Evolutionary conservation across 2,329 filamentous ascomycete genomes (phyloP).

Genomic region (Lasiodiplodia theobromae): DNA sequence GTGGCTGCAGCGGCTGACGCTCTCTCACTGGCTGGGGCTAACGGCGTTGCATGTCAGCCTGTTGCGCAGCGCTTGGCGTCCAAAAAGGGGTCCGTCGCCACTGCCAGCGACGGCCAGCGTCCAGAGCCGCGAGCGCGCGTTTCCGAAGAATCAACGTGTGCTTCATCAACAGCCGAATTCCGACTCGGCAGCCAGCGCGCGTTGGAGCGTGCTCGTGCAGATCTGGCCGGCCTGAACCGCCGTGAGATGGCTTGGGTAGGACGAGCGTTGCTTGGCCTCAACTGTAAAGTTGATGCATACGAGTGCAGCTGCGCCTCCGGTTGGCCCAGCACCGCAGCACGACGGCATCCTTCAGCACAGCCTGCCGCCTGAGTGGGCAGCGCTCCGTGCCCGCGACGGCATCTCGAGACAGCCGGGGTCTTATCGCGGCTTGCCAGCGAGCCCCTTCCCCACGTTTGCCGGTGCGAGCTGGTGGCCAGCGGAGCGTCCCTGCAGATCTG

Average conservation of each 20-base stretch:
- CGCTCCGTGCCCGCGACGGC: slow-evolving; percentile 11
- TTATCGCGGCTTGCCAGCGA: slow-evolving; percentile 15
- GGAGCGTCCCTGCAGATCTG: slow-evolving; percentile 25
- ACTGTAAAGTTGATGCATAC: slow-evolving; percentile 7
- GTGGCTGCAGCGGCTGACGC: slow-evolving; percentile 11
- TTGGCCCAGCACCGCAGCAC: not conserved
- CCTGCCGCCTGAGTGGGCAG: not conserved
- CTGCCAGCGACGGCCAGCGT: not conserved
- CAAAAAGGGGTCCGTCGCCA: slow-evolving; percentile 5
- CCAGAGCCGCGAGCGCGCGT: not conserved
- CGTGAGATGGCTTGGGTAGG: not conserved
- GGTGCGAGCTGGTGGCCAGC: not conserved
- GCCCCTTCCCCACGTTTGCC: slow-evolving; percentile 21
- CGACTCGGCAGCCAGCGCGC: slow-evolving; percentile 19
- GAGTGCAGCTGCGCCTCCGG: slow-evolving; percentile 9
- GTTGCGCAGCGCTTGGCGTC: slow-evolving; percentile 11
- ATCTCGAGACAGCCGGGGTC: slow-evolving; percentile 21
- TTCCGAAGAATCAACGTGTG: not conserved
- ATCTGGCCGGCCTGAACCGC: slow-evolving; percentile 10
- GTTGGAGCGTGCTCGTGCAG: slow-evolving; percentile 5
- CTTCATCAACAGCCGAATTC: slow-evolving; percentile 21
- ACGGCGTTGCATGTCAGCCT: slow-evolving; percentile 20
- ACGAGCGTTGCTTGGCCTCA: slow-evolving; percentile 22
- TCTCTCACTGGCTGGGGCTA: slow-evolving; percentile 12
- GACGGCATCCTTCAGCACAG: not conserved